Evolutionary conservation across 2,329 filamentous ascomycete genomes (phyloP).

Genomic region (Pseudogymnoascus pannorum): DNA sequence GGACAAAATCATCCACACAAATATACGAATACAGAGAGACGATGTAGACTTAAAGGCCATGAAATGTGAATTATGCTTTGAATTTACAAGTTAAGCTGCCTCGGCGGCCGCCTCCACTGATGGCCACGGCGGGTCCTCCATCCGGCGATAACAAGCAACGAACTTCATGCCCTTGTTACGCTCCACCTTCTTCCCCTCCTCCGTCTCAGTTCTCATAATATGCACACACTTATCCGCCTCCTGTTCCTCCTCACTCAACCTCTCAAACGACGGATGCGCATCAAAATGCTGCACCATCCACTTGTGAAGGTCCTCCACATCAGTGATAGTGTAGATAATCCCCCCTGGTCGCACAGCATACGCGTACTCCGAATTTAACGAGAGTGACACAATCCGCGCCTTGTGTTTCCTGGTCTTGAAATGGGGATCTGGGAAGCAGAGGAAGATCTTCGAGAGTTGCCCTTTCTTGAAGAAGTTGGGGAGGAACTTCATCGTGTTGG

Average conservation of each 20-base stretch:
- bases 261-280: slow-evolving; percentile 69
- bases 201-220: slow-evolving; percentile 76
- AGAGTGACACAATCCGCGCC: slow-evolving; percentile 83
- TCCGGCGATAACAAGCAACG: slow-evolving; percentile 77
- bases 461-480: slow-evolving; percentile 85
- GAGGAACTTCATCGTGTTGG: slow-evolving; percentile 99
- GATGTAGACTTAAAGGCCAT: neutral
- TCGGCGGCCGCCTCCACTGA: slow-evolving; percentile 49
- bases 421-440: slow-evolving; percentile 97
- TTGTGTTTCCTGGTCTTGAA: slow-evolving; percentile 98
- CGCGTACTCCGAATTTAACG: slow-evolving; percentile 87
- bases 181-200: slow-evolving; percentile 94
- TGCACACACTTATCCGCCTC: slow-evolving; percentile 63
- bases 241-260: slow-evolving; percentile 60
- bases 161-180: slow-evolving; percentile 87
- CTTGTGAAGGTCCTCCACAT: slow-evolving; percentile 85
- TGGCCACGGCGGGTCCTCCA: slow-evolving; percentile 55
- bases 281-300: slow-evolving; percentile 92
- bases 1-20: neutral
- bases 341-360: slow-evolving; percentile 78
- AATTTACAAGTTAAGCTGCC: neutral
- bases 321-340: slow-evolving; percentile 90
- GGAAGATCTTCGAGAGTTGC: slow-evolving; percentile 86
- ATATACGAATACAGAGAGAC: neutral
- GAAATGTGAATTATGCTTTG: neutral